phyloP scores from a whole-genome alignment of 208 protist genomes.

The Trypanosoma avium region DNA sequence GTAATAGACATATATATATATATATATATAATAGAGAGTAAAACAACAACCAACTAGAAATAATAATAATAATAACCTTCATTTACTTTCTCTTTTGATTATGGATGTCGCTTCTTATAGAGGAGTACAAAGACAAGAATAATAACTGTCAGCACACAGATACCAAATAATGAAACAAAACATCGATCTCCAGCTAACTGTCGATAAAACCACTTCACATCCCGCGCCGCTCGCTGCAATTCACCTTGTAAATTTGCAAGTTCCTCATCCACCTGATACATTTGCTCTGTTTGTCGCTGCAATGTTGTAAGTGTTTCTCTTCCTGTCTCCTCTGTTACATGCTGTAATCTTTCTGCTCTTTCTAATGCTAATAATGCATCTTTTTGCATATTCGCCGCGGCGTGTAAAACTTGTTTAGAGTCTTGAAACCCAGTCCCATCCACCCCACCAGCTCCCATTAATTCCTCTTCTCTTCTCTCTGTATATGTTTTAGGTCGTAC shows the following conservation, averaged over 20 bases:
- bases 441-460: conserved; percentile 62
- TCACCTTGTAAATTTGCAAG: conserved; percentile 70
- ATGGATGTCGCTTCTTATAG: conserved; percentile 57
- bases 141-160: conserved; percentile 55
- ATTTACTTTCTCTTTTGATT: neutral
- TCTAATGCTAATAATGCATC: conserved; percentile 73
- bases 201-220: conserved; percentile 77
- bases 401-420: conserved; percentile 65
- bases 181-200: conserved; percentile 80
- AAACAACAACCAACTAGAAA: conserved; percentile 8
- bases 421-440: conserved; percentile 70
- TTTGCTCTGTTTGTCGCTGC: conserved; percentile 71
- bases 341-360: conserved; percentile 64
- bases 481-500: conserved; percentile 46
- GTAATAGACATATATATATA: too few relatives aligned
- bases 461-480: conserved; percentile 60
- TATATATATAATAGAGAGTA: conserved; percentile 5
- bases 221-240: conserved; percentile 65
- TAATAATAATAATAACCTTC: conserved; percentile 5
- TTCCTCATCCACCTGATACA: conserved; percentile 84
- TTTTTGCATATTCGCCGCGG: conserved; percentile 71
- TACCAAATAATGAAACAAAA: conserved; percentile 68
- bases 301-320: conserved; percentile 54
- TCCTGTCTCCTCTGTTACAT: conserved; percentile 76
- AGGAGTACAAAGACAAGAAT: conserved; percentile 78